A percentile compares a stretch with the other conserved stretches of the same genome.
phyloP scores from a whole-genome alignment of 805 yeast species.

The Lipomyces chichibuensis region DNA sequence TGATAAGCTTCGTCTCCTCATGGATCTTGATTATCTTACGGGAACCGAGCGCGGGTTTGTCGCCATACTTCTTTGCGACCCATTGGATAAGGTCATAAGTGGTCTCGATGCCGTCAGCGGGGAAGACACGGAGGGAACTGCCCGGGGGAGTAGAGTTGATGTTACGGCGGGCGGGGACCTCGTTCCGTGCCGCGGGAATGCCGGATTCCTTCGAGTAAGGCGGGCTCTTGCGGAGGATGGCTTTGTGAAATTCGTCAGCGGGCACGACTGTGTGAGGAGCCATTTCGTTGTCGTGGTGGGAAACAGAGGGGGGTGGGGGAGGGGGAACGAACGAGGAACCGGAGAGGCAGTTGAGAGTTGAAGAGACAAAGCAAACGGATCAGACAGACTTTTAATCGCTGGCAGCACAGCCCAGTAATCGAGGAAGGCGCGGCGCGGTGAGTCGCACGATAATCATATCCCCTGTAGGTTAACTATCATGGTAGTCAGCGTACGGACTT shows the following conservation, averaged over 20 bases:
- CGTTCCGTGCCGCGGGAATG: conserved; percentile 21
- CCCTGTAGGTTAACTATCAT: neutral
- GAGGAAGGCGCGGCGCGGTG: conserved; percentile 1
- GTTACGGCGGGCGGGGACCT: conserved; percentile 27
- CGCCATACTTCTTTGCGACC: conserved; percentile 60
- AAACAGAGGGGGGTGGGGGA: neutral
- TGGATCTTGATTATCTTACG: conserved; percentile 76
- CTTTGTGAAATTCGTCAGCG: conserved; percentile 28
- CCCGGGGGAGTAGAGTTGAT: conserved; percentile 27
- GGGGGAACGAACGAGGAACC: neutral
- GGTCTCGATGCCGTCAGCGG: conserved; percentile 64
- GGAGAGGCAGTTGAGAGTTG: neutral
- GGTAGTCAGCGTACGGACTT: too few relatives aligned
- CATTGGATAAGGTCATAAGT: conserved; percentile 70
- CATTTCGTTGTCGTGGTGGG: conserved; percentile 14
- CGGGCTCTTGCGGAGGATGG: conserved; percentile 20
- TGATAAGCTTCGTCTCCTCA: conserved; percentile 71
- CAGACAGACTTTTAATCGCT: neutral
- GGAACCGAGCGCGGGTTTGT: conserved; percentile 67
- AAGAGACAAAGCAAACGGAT: neutral
- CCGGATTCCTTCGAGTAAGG: conserved; percentile 33
- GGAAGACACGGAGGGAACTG: conserved; percentile 55
- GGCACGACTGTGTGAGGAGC: conserved; percentile 21
- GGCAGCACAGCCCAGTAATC: neutral
- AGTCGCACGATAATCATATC: neutral